These are phyloP conservation scores for Boletus pseudo-olivaceus DNA, from an alignment of 768 basidiomycete species.

Conservation along the genomic window DNA sequence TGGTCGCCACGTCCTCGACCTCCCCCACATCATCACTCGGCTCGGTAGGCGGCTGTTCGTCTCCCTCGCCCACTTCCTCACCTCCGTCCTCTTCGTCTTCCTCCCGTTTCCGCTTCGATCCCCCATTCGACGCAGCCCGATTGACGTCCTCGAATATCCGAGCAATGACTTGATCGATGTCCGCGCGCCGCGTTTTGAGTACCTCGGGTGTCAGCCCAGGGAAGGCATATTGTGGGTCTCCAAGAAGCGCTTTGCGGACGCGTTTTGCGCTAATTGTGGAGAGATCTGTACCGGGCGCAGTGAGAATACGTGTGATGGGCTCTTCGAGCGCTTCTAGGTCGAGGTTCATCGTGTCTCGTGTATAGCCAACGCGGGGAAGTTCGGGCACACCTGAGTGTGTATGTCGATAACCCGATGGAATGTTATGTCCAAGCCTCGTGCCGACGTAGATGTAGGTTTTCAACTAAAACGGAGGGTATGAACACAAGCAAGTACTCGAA, in stretches of 20 bases:
- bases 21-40: slow-evolving; percentile 10
- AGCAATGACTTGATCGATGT: slow-evolving; percentile 67
- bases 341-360: slow-evolving; percentile 42
- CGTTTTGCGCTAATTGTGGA: slow-evolving; percentile 82
- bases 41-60: slow-evolving; percentile 14
- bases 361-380: not conserved
- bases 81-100: slow-evolving; percentile 17
- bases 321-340: slow-evolving; percentile 55
- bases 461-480: not conserved
- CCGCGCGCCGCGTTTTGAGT: slow-evolving; percentile 63
- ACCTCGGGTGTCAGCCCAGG: slow-evolving; percentile 53
- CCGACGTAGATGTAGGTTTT: not conserved
- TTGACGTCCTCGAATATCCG: slow-evolving; percentile 62
- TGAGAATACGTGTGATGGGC: slow-evolving; percentile 65
- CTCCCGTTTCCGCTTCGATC: slow-evolving; percentile 28
- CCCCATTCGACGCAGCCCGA: slow-evolving; percentile 24
- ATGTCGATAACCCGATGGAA: not conserved
- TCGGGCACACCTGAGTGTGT: not conserved
- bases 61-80: slow-evolving; percentile 16
- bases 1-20: slow-evolving; percentile 17
- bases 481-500: not conserved
- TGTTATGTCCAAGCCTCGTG: not conserved
- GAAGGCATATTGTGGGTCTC: slow-evolving; percentile 31
- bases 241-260: slow-evolving; percentile 73
- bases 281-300: slow-evolving; percentile 75